Evolutionary conservation across 1,284 basidiomycete species (phyloP), one percentile per base, ranked within the genome.

Genomic region (Melampsora larici-populina): DNA sequence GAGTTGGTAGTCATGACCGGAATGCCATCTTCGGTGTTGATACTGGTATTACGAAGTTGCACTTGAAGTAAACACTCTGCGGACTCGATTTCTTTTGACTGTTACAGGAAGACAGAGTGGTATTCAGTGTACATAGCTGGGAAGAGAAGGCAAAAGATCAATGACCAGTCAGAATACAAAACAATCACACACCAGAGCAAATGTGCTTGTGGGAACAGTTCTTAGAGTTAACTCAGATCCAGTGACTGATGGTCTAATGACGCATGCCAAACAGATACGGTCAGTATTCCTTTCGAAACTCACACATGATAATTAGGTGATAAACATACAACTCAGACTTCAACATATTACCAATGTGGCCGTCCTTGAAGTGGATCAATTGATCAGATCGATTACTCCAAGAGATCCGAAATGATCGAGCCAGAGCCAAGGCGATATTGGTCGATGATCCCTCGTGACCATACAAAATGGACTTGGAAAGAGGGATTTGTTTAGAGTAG

Each of bases 371-470:
- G 31, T 64, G 62, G 36, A 78, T 46, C 55, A 78, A n/a, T 49
- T 66, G 67, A 29, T 70, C 26, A 91, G 85, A 85, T 95, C 91
- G 33, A 90, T 90, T 21, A 97, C 83, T 93, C 93, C 94, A 98
- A 1, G 92, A 90, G 6, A 91, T 92, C 68, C 94, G 88, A 85
- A 95, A 97, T 29, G 92, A 93, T 36, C 94, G 88, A 21, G 94
- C 94, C 76, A 95, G 86, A 5, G 91, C 87, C 62, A 98, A 85
- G 0, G 93, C 94, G 9, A 92, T 90, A 85, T 98, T 96, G 9
- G 89, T 86, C 65, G 89, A 85, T 46, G 88, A 86, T 11, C 87
- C 87, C 83, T 95, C 93, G 63, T 87, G 86, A 7, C 88, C 89
- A 60, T 85, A 85, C 0, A 89, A 88, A 21, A 87, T 85, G 2